phyloP scores from a whole-genome alignment of 2,329 filamentous ascomycete species.

The Chaetomiaceae sp. region DNA sequence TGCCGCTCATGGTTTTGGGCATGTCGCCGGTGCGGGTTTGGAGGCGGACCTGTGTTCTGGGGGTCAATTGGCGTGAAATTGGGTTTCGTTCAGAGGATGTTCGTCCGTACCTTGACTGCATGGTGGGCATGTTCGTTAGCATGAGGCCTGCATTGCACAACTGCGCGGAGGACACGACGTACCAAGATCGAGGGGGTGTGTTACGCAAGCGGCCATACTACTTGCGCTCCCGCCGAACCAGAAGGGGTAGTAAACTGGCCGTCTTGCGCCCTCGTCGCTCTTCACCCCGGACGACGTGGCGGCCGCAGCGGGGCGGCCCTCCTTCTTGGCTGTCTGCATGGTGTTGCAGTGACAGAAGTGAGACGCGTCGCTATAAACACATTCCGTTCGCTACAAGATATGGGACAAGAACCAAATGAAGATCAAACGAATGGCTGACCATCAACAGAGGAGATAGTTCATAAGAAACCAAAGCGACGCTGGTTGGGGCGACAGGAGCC shows the following conservation, averaged over 20 bases:
- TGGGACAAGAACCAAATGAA: neutral
- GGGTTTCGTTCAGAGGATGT: too few relatives aligned
- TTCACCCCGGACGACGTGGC: neutral
- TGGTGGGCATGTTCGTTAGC: constrained; percentile 4
- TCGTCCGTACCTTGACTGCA: constrained; percentile 20
- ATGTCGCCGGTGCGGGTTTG: constrained; percentile 75
- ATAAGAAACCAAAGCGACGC: neutral
- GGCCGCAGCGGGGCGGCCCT: constrained; percentile 4
- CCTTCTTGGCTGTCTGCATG: constrained; percentile 15
- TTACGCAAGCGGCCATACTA: constrained; percentile 25
- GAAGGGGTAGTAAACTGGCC: constrained; percentile 62
- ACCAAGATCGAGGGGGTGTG: constrained; percentile 25
- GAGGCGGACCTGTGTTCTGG: constrained; percentile 59
- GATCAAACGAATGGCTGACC: constrained; percentile 2
- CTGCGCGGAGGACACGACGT: neutral
- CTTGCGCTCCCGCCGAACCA: constrained; percentile 88
- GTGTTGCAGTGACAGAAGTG: neutral
- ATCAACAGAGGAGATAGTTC: neutral
- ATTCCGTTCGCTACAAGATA: constrained; percentile 8
- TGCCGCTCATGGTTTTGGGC: constrained; percentile 76
- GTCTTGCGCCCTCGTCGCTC: constrained; percentile 17
- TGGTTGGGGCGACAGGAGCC: neutral
- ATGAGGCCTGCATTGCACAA: neutral
- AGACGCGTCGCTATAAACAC: constrained; percentile 7
- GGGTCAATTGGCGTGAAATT: constrained; percentile 1